Base-by-base conservation (phyloP, 1,139 yeast species). In the Geotrichum aggregatum region DNA sequence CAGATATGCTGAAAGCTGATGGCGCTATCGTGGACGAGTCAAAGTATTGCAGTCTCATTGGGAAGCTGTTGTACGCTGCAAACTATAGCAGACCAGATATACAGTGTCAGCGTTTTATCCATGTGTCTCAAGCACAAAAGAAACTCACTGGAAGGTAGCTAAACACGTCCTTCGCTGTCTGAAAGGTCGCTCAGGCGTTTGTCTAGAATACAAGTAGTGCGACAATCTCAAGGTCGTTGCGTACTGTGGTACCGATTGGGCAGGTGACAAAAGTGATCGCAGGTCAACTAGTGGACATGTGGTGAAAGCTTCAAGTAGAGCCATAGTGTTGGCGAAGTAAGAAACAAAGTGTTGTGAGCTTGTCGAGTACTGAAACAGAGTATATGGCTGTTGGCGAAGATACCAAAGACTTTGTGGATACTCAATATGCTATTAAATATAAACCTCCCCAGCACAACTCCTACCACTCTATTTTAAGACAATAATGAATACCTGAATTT, bases 21-120 rank as follows among this genome's bases (percentile, higher is more conserved):
- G 50, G 49, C 14, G 47, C 39, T 16, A 36, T n/a, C 13, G 16
- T 35, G 14, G 55, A 54, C 33, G 31, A 26, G 22, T 33, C 59
- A 48, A 39, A 40, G 50, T 55, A 52, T 47, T 55, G 59, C 43
- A 49, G 60, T 50, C 46, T 55, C 47, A 36, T 56, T 31, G 44
- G 44, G 6, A 47, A 47, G 34, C 44, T 59, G 45, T 30, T 59
- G 22, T 58, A 56, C 49, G 56, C 55, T 28, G 52, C 60, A 21
- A 54, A 57, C 22, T 52, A 57, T 14, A 55, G 49, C 19, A 47
- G 62, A 7, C 52, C 54, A 7, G 63, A 59, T 31, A 42, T 59
- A 30, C 34, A 49, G 52, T 6, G 57, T 54, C 3, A 31, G 41
- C 19, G 16, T 40, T 14, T 18, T 52, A n/a, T 36, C 34, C 13